Base-by-base conservation (phyloP, 2,329 filamentous ascomycete genomes). In the Penicillium sp. region DNA sequence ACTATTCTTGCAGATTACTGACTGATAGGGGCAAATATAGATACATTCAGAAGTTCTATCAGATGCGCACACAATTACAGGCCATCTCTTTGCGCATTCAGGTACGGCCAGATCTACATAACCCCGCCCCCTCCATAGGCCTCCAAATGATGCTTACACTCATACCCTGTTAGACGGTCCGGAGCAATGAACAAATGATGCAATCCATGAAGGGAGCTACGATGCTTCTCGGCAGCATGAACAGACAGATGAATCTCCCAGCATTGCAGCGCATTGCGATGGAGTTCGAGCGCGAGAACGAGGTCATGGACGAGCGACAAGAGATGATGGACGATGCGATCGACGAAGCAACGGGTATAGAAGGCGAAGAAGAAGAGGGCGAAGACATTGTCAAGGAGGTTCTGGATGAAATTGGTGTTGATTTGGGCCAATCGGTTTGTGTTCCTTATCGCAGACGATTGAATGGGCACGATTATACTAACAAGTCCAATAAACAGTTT, bases 291-390 rank as follows among this genome's bases (percentile, higher is more conserved):
- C 89, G 91, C 69, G 95, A 99, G 77, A 99, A 98, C 77, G 95
- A 98, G 70, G 93, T 99, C 58, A 99, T 99, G 95, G 95, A 99
- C 68, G 92, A 98, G 78, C 86, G 95, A 63, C 93, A 98, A 75
- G 95, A 98, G 77, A 97, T 99, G 91, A 98, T 99, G 95, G 93
- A 98, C 72, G 95, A 98, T 76, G 93, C 92, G 21, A 95, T 99
- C 59, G 95, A 99, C 72, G 95, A 99, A 74, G 93, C 93, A 50
- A 97, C 95, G 68, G 95, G 96, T 25, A 81, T 96, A 37, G 87
- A 89, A 42, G 71, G 70, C 55, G 87, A 96, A 60, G 95, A 99
- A 71, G 95, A 96, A 68, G 95, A 98, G 75, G 91, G 93, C 33
- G 95, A 99, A 67, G 95, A 99, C 73, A 91, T 98, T 13, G 92